Evolutionary conservation across 1,284 basidiomycete species (phyloP).

Genomic region (Puccinia novopanici): DNA sequence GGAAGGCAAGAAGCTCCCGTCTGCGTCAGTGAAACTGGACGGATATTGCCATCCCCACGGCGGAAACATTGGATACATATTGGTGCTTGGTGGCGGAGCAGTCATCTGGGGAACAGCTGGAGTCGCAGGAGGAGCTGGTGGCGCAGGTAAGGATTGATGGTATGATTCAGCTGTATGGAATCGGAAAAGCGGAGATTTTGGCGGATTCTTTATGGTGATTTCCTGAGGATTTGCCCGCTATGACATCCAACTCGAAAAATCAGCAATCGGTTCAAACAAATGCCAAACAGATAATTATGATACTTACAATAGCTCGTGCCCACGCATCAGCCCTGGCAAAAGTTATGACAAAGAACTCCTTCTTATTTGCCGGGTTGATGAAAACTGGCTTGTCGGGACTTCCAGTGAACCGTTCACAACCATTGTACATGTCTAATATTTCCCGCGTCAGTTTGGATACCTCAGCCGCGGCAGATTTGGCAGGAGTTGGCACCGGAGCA

Average conservation of each 20-base stretch:
- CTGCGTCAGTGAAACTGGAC: too few relatives aligned
- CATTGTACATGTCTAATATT: background rate
- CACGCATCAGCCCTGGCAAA: background rate
- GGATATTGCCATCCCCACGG: too few relatives aligned
- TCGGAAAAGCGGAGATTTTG: constrained; percentile 4
- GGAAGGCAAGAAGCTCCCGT: too few relatives aligned
- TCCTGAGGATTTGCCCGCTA: background rate
- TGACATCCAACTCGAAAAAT: background rate
- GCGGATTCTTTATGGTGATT: background rate
- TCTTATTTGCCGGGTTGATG: background rate
- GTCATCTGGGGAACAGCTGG: too few relatives aligned
- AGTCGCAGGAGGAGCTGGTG: too few relatives aligned
- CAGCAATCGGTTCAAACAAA: background rate
- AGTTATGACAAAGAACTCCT: constrained; percentile 4
- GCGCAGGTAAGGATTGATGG: too few relatives aligned
- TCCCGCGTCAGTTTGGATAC: too few relatives aligned
- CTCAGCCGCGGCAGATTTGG: background rate
- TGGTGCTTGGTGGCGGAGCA: too few relatives aligned
- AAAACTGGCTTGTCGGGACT: background rate
- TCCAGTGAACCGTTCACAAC: background rate
- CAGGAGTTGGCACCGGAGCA: background rate
- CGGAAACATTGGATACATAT: too few relatives aligned
- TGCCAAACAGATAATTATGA: background rate
- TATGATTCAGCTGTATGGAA: too few relatives aligned
- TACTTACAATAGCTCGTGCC: constrained; percentile 6